Conservation (phyloP, 768 basidiomycete species). For the Hebeloma cylindrosporum region DNA sequence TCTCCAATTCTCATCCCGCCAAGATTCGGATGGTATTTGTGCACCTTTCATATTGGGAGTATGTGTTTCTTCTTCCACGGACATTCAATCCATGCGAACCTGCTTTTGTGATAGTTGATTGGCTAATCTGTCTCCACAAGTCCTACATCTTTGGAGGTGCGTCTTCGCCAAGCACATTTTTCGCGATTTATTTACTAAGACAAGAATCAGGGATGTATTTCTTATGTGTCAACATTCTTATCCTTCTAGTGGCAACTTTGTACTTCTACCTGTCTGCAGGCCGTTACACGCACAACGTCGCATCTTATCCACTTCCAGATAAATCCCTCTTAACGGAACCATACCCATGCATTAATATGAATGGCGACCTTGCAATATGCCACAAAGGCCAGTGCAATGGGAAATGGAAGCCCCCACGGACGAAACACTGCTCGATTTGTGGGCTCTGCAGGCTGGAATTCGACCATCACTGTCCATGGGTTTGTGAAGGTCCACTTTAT, state of each 20-base stretch:
- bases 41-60: slow-evolving; percentile 34
- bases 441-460: slow-evolving; percentile 44
- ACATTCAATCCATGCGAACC: not conserved
- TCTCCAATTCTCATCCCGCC: not conserved
- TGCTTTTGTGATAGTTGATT: slow-evolving; percentile 23
- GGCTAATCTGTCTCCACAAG: slow-evolving; percentile 27
- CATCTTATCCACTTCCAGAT: slow-evolving; percentile 32
- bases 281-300: slow-evolving; percentile 34
- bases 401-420: slow-evolving; percentile 44
- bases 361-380: slow-evolving; percentile 37
- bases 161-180: too few relatives aligned
- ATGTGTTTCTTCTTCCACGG: slow-evolving; percentile 9
- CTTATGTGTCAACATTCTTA: slow-evolving; percentile 23
- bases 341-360: slow-evolving; percentile 36
- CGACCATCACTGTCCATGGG: slow-evolving; percentile 52
- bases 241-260: slow-evolving; percentile 27
- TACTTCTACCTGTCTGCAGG: slow-evolving; percentile 35
- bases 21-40: slow-evolving; percentile 37
- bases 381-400: slow-evolving; percentile 33
- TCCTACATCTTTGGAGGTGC: slow-evolving; percentile 26
- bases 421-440: slow-evolving; percentile 46
- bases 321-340: slow-evolving; percentile 33
- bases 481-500: slow-evolving; percentile 19
- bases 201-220: slow-evolving; percentile 35
- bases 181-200: too few relatives aligned